phyloP scores from a whole-genome alignment of 768 basidiomycete genomes.

The Phallus indusiatus region DNA sequence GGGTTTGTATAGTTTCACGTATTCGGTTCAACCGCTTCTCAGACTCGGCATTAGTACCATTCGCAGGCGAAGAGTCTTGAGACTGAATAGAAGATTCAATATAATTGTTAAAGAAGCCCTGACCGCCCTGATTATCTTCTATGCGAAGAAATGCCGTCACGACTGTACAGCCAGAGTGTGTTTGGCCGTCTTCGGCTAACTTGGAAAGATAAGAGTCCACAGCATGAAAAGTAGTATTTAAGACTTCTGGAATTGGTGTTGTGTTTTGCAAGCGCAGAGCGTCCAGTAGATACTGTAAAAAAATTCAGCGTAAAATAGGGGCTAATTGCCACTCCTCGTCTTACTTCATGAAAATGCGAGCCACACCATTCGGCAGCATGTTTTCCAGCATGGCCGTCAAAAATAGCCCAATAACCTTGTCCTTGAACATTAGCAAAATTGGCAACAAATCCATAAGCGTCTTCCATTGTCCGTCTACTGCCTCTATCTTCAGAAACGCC shows the following conservation, averaged over 20 bases:
- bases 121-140: conserved; percentile 70
- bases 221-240: conserved; percentile 90
- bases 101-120: conserved; percentile 44
- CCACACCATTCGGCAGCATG: conserved; percentile 99
- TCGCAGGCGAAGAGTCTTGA: not conserved
- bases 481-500: conserved; percentile 85
- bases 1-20: conserved; percentile 26
- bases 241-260: conserved; percentile 68
- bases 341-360: conserved; percentile 84
- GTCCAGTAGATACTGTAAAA: conserved; percentile 50
- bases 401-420: conserved; percentile 97
- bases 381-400: conserved; percentile 98
- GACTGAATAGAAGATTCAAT: conserved; percentile 12
- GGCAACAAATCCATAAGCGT: conserved; percentile 91
- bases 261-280: conserved; percentile 52
- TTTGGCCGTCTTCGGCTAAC: conserved; percentile 84
- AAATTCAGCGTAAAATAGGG: conserved; percentile 10
- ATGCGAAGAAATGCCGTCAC: conserved; percentile 92
- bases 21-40: conserved; percentile 38
- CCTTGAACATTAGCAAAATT: conserved; percentile 88
- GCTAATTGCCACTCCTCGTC: not conserved
- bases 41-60: conserved; percentile 20
- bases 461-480: conserved; percentile 90
- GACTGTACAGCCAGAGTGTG: conserved; percentile 94
- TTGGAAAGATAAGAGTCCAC: conserved; percentile 79